Percentiles rank a stretch among this genome's conserved stretches.
Conservation (phyloP, 331 rosid genomes). For the Saraca asoca region DNA sequence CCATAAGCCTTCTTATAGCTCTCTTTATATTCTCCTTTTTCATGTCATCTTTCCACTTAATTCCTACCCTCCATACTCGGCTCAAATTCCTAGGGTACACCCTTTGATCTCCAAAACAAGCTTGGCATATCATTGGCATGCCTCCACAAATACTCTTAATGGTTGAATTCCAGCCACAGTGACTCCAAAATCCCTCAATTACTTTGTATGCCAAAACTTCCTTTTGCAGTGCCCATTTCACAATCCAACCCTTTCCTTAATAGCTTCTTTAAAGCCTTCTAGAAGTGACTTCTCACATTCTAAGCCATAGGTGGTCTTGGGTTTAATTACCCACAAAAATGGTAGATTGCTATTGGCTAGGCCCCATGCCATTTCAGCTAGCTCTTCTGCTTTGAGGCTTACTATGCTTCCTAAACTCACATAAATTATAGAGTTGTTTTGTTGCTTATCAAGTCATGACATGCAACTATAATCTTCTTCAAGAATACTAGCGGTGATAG, state of each 20-base stretch:
- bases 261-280: conserved; percentile 14
- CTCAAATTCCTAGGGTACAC: background rate
- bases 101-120: background rate
- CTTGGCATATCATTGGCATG: conserved; percentile 6
- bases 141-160: conserved; percentile 4
- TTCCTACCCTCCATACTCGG: conserved; percentile 7
- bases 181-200: conserved; percentile 2
- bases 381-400: conserved; percentile 9
- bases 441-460: conserved; percentile 34
- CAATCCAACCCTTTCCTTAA: conserved; percentile 35
- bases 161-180: conserved; percentile 17
- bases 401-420: conserved; percentile 42
- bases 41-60: background rate
- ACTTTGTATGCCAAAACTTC: background rate
- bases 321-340: conserved; percentile 48
- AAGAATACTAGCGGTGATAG: conserved; percentile 12
- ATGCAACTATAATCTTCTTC: conserved; percentile 36
- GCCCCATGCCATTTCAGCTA: conserved; percentile 43
- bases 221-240: too few species aligned
- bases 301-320: background rate
- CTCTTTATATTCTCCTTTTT: background rate
- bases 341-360: conserved; percentile 37
- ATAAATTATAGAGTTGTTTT: conserved; percentile 36
- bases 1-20: background rate
- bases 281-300: conserved; percentile 25